Base-by-base conservation (phyloP, 345 rosid genomes). In the Salix brachista region DNA sequence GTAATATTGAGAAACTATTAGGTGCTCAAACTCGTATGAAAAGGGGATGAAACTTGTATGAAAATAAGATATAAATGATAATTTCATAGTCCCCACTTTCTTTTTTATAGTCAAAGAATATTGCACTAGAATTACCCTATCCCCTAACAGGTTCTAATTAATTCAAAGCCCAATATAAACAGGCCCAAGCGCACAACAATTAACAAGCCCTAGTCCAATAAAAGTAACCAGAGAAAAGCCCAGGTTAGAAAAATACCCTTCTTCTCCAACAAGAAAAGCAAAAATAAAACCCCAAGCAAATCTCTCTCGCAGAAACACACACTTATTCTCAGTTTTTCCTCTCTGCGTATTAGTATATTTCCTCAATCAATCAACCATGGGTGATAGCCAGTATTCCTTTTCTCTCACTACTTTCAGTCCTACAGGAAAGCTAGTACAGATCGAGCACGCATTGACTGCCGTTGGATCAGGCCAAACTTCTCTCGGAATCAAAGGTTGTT, bases 321-420 rank as follows among this genome's bases (percentile, higher is more conserved):
- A 9, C 62, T 1, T 25, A 56, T 8, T 9, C 62, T 1, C 62
- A 1, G 26, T 56, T n/a, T 56, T 56, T 56, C 13, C 26, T 56
- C 25, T 54, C 26, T 56, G 62, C 26, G 61, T 56, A 13, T 13
- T 0, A 46, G 50, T 46, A 46, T 12, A 46, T 14, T 46, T 46
- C 25, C 9, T 56, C 26, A 56, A 21, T 25, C 14, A 39, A 68
- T 68, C 64, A 12, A 56, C 73, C 70, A 94, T 95, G 98, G 98
- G 98, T 3, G 98, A 94, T 70, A 92, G 97, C 77, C 98, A 94
- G 84, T 92, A 91, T 85, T 92, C 95, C 16, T 94, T 94, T 82
- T 94, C 98, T 25, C 94, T 95, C 79, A 95, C 97, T 28, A 95
- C 97, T 77, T 95, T 95, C 91, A 95, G 97, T 76, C 99, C 99